Evolutionary conservation across 1,284 basidiomycete species (phyloP).

Genomic region (Chiua sp.): DNA sequence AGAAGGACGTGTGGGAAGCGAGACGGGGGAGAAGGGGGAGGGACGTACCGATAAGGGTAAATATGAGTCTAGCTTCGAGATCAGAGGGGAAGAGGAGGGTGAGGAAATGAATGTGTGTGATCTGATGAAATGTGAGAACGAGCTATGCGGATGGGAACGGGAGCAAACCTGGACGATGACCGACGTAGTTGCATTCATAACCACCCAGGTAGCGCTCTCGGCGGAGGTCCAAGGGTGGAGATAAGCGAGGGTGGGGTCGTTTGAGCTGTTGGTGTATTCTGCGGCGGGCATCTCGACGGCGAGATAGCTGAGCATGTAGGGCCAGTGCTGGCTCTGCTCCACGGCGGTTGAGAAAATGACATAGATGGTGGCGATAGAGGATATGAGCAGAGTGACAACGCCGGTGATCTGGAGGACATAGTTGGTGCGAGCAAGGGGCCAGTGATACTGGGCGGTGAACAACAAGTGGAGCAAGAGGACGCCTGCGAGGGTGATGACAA

Average conservation of each 20-base stretch:
- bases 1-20: constrained; percentile 1
- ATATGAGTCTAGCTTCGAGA: constrained; percentile 91
- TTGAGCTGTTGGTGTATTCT: constrained; percentile 21
- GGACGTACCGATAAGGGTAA: constrained; percentile 75
- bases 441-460: constrained; percentile 97
- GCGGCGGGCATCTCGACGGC: constrained; percentile 76
- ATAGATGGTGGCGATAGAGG: constrained; percentile 77
- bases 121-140: constrained; percentile 49
- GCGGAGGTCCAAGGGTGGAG: constrained; percentile 66
- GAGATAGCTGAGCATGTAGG: constrained; percentile 94
- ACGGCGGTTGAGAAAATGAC: constrained; percentile 71
- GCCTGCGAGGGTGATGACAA: constrained; percentile 85
- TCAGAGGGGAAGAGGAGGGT: constrained; percentile 94
- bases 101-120: constrained; percentile 98
- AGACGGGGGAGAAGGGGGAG: too few species aligned
- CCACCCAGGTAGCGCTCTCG: constrained; percentile 82
- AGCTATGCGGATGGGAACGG: not conserved
- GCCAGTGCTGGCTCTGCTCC: constrained; percentile 79
- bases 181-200: constrained; percentile 88
- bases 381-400: constrained; percentile 80
- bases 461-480: constrained; percentile 93
- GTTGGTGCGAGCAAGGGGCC: constrained; percentile 92
- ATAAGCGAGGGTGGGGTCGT: constrained; percentile 34
- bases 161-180: constrained; percentile 82
- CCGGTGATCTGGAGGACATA: constrained; percentile 89